Percentiles rank a stretch among this genome's conserved stretches.
Conservation (phyloP, 2,329 filamentous ascomycete genomes). For the Trichoderma sp. region DNA sequence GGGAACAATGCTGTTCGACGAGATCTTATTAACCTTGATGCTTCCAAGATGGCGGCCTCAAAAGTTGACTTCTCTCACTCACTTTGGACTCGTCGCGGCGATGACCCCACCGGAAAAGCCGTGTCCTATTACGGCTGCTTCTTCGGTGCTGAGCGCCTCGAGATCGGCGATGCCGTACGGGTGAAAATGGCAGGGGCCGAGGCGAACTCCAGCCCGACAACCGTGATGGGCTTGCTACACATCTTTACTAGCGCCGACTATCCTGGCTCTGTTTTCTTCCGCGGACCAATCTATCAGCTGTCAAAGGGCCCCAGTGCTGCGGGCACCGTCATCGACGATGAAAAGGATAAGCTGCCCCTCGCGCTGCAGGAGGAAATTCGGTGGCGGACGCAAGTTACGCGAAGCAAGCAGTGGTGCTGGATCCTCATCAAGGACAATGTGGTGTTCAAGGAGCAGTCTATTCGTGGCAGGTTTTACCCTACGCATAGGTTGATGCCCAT, state of each 20-base stretch:
- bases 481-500: constrained; percentile 55
- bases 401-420: constrained; percentile 40
- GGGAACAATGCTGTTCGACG: constrained; percentile 40
- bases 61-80: constrained; percentile 53
- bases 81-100: constrained; percentile 44
- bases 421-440: constrained; percentile 47
- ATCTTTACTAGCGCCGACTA: constrained; percentile 42
- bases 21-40: constrained; percentile 49
- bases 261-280: constrained; percentile 42
- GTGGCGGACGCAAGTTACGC: constrained; percentile 42
- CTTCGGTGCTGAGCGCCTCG: constrained; percentile 52
- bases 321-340: constrained; percentile 36
- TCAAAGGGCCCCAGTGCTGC: constrained; percentile 31
- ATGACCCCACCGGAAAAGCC: constrained; percentile 36
- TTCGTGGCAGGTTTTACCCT: constrained; percentile 61
- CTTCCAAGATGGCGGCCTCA: constrained; percentile 52
- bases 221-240: constrained; percentile 42
- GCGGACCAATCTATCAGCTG: constrained; percentile 43
- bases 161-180: constrained; percentile 51
- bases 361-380: constrained; percentile 42
- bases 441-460: constrained; percentile 48
- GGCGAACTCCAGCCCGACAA: constrained; percentile 35
- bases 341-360: constrained; percentile 45
- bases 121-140: constrained; percentile 50
- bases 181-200: constrained; percentile 45